These are phyloP conservation scores for Eucalyptus dawsonii DNA, from an alignment of 345 rosid genomes.

Conservation along the genomic window DNA sequence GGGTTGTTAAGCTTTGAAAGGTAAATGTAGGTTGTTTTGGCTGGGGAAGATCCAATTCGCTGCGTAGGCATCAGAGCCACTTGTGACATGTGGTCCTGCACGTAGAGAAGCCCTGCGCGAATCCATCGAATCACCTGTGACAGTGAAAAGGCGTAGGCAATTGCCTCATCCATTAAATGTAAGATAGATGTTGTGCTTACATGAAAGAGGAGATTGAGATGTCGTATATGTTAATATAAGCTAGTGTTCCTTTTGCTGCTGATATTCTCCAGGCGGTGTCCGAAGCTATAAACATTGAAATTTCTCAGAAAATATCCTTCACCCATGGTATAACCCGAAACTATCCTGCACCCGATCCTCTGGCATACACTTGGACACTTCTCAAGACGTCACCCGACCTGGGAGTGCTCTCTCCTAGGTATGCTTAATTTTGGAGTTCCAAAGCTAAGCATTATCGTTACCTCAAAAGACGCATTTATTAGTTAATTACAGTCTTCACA, in stretches of 20 bases:
- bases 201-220: neutral
- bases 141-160: neutral
- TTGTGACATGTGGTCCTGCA: slow-evolving; percentile 10
- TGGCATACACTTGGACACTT: too few relatives aligned
- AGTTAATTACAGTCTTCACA: fast-evolving
- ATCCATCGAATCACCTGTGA: neutral
- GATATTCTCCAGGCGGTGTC: neutral
- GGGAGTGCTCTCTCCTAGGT: too few relatives aligned
- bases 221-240: neutral
- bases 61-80: neutral
- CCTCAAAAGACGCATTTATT: too few relatives aligned
- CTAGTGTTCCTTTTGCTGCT: neutral
- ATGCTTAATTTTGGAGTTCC: too few relatives aligned
- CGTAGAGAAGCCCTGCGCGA: slow-evolving; percentile 10
- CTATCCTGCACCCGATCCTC: neutral
- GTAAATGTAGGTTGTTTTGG: neutral
- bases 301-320: neutral
- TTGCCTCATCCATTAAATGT: neutral
- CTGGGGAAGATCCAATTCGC: neutral
- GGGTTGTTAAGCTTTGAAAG: neutral
- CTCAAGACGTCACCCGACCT: too few relatives aligned
- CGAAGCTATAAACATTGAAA: slow-evolving; percentile 1
- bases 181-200: neutral
- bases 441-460: too few relatives aligned
- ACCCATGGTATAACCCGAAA: neutral